Evolutionary conservation across 78 protist species (phyloP).

Genomic region (Monocercomonoides exilis): DNA sequence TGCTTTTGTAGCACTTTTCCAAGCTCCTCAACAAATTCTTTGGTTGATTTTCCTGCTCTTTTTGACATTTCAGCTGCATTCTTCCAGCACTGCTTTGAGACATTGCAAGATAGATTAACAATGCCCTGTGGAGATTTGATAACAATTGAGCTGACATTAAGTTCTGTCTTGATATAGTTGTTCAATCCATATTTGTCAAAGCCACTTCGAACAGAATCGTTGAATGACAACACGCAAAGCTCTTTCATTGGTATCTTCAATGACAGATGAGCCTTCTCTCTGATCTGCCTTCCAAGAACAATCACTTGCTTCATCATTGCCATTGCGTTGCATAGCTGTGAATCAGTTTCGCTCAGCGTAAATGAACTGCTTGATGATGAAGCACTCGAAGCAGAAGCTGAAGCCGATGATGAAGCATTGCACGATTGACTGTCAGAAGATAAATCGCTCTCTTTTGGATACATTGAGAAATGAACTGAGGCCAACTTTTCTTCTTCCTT

Average conservation of each 20-base stretch:
- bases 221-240: slow-evolving; percentile 8
- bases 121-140: neutral
- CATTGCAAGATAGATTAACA: neutral
- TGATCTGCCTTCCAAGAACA: slow-evolving; percentile 55
- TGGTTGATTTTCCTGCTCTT: neutral
- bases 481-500: slow-evolving; percentile 46
- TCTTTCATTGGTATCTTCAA: slow-evolving; percentile 45
- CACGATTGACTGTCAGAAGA: neutral
- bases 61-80: neutral
- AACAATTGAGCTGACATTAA: slow-evolving; percentile 24
- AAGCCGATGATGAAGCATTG: neutral
- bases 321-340: too few relatives aligned
- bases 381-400: slow-evolving; percentile 64
- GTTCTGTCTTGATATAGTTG: slow-evolving; percentile 35
- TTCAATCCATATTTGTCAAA: slow-evolving; percentile 20
- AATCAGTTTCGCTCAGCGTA: slow-evolving; percentile 36
- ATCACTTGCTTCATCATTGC: slow-evolving; percentile 74
- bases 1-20: neutral
- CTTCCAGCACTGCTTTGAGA: neutral
- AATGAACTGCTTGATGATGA: slow-evolving; percentile 48
- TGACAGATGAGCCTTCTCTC: slow-evolving; percentile 54
- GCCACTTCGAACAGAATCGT: slow-evolving; percentile 33
- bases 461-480: slow-evolving; percentile 1
- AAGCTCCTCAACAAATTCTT: neutral
- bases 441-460: neutral